Percentiles rank a stretch among this genome's conserved stretches.
Conservation (phyloP, 306 rosid genomes). For the Rubus idaeus region DNA sequence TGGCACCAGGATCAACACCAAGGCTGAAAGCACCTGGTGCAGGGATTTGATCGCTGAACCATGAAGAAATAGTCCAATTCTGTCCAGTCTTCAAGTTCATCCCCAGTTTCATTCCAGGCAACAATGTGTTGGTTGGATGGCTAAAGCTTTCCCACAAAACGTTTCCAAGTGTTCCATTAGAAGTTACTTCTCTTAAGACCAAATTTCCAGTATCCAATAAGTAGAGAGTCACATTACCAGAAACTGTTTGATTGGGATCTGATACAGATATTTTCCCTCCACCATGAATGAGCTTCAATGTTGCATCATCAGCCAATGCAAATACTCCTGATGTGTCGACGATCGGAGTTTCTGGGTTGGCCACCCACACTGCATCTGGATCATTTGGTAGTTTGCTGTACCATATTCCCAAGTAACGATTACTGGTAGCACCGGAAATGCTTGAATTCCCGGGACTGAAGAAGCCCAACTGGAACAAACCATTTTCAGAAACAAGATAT, state of each 20-base stretch:
- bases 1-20: conserved; percentile 1
- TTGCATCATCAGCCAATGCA: conserved; percentile 21
- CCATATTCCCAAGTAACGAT: conserved; percentile 30
- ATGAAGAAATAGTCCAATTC: conserved; percentile 16
- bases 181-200: conserved; percentile 2
- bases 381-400: conserved; percentile 27
- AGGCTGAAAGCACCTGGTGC: conserved; percentile 20
- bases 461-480: conserved; percentile 28
- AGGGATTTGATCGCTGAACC: conserved; percentile 24
- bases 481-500: conserved; percentile 20
- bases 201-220: conserved; percentile 17
- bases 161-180: background rate
- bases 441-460: conserved; percentile 27
- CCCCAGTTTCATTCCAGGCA: conserved; percentile 37
- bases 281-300: conserved; percentile 25
- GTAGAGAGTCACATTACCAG: conserved; percentile 25
- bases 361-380: conserved; percentile 34
- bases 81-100: background rate
- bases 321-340: conserved; percentile 18
- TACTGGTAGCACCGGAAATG: background rate
- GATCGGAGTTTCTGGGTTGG: conserved; percentile 27
- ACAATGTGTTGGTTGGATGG: conserved; percentile 25
- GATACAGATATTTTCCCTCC: conserved; percentile 20
- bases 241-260: conserved; percentile 6
- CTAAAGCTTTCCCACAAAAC: conserved; percentile 28